Base-by-base conservation (phyloP, 352 stramenopile species). In the Globisporangium lucens region DNA sequence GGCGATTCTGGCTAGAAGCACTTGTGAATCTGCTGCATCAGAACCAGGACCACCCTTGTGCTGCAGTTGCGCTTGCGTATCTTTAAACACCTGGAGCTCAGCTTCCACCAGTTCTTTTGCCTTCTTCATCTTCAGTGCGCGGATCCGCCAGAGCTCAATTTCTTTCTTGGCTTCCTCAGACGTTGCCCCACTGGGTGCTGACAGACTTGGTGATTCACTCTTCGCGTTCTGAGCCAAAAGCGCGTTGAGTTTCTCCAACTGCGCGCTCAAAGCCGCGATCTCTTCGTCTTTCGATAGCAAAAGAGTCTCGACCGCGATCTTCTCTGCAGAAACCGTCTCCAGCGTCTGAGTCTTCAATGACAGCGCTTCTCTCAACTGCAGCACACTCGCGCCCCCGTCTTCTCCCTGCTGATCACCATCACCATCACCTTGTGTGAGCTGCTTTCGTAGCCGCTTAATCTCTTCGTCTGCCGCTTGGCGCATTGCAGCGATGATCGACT, bases 401-500 rank as follows among this genome's bases (percentile, higher is more conserved):
- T 13, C 49, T n/a, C 20, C 59, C 7, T 20, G 41, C 33, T 33
- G 30, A 33, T 43, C 30, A 9, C 46, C 27, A 8, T 8, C 43
- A 30, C 22, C 41, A 41, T 4, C 29, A 9, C 22, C 47, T 51
- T 7, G 17, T 12, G 6, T 17, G 17, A 80, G 61, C 55, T 77
- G 67, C 57, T 58, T 47, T 35, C 62, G 67, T 10, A 81, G 27
- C 29, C 53, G 65, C 24, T 67, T 66, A 47, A 76, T 70, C 65
- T 80, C 63, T 17, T 78, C 72, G 27, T 91, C 74, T 5, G 82
- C 71, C 6, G 82, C 74, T 17, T 83, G 75, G 0, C 73, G 76
- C 56, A 94, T 78, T n/a, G 68, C 83, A 51, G 83, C 75, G 2
- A 93, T 70, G 67, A 94, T 88, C 12, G 73, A 62, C 53, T 93